These are phyloP conservation scores for Schizochytrium sp. DNA, from an alignment of 108 stramenopile genomes.

Conservation along the genomic window DNA sequence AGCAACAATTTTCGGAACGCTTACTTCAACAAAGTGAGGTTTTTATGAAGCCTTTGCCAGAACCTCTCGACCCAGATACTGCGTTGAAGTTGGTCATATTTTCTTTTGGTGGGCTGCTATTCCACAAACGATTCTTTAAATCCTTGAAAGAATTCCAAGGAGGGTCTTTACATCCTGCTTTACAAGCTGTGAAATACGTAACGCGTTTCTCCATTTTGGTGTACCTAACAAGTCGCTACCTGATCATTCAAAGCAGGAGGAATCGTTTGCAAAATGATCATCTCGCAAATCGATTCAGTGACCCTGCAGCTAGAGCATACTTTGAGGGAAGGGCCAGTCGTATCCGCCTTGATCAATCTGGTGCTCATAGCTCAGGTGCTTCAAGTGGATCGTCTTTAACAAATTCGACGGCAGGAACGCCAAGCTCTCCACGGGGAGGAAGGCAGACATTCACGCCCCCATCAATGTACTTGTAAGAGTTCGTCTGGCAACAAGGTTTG, in stretches of 20 bases:
- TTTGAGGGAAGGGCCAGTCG: background rate
- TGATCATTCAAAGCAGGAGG: background rate
- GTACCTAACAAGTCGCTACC: slow-evolving; percentile 7
- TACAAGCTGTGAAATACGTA: slow-evolving; percentile 28
- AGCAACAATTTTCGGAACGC: slow-evolving; percentile 44
- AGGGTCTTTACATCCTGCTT: slow-evolving; percentile 3
- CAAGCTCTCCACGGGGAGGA: too few relatives aligned
- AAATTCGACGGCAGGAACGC: too few relatives aligned
- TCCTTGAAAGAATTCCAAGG: slow-evolving; percentile 15
- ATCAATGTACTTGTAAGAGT: too few relatives aligned
- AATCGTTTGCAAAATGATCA: background rate
- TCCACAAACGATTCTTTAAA: slow-evolving; percentile 19
- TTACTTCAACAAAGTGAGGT: slow-evolving; percentile 42
- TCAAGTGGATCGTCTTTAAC: too few relatives aligned
- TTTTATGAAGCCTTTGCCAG: slow-evolving; percentile 18
- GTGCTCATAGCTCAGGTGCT: too few relatives aligned
- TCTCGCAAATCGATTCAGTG: background rate
- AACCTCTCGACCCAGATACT: slow-evolving; percentile 37
- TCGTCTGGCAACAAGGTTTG: too few relatives aligned
- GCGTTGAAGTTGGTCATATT: background rate
- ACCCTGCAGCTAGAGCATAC: background rate
- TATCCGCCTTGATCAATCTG: too few relatives aligned
- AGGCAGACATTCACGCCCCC: too few relatives aligned
- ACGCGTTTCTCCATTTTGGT: slow-evolving; percentile 26
- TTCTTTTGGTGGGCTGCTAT: background rate